Base-by-base conservation (phyloP, 805 yeast genomes). In the Tetrapisispora namnaoensis region DNA sequence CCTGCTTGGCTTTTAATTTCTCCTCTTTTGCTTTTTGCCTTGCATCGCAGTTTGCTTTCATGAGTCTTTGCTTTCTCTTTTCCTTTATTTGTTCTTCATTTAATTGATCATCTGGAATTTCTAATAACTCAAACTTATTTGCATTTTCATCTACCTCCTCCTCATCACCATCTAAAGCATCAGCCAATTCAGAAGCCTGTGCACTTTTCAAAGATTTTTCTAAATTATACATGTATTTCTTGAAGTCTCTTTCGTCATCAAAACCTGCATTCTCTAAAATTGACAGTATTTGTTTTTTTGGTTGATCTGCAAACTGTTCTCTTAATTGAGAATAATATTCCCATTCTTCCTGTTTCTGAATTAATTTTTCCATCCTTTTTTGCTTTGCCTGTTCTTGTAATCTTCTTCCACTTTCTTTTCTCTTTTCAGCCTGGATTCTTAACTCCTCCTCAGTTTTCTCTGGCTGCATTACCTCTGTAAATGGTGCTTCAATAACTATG, bases 311-410 rank as follows among this genome's bases (percentile, higher is more conserved):
- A 46, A 86, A 62, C 49, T 77, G 76, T 27, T 72, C 77, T 56
- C 73, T 76, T 41, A 90, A 67, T 24, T 74, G 73, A 1, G 78
- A 69, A 58, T 82, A 88, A 63, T 90, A 88, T 43, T 75, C 82
- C 53, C 72, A 78, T 59, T 91, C 96, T 55, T 84, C 80, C 56
- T 89, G 89, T 55, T 86, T 84, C 62, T 88, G 88, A 16, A 79
- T 72, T 42, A 87, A 67, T 59, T 86, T 89, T 61, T 91, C 96
- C 10, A 80, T 65, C 49, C 99, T 72, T 55, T 82, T 83, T 59
- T 82, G 83, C 57, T 83, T 89, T 0, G 97, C 97, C 66, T 89
- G 96, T 59, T 87, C 95, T 67, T 93, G 98, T 52, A 95, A 72
- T 54, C 95, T 74, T 53, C 83, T 78, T 9, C 97, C 97, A 53